Base-by-base conservation (phyloP, 2,329 filamentous ascomycete species). In the Cordyceps cateniannulata region DNA sequence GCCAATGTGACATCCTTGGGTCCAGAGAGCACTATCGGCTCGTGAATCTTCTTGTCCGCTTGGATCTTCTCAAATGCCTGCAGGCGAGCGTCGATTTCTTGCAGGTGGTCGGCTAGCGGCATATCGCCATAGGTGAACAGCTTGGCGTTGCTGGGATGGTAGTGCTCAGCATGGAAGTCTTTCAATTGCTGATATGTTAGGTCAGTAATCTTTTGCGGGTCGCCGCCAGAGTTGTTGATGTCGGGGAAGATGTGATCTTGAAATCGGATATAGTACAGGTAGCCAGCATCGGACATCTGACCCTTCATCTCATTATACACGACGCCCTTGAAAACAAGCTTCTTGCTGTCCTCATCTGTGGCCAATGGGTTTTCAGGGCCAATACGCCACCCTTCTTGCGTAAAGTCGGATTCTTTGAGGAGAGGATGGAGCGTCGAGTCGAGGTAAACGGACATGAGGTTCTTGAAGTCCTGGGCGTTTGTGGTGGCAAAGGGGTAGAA, bases 271-370 rank as follows among this genome's bases (percentile, higher is more conserved):
- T 97, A 98, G 78, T 91, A 99, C 1, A 98, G 79, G 69, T 99
- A 99, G 66, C 91, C 91, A 7, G 93, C 92, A 73, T 99, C 95
- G 2, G 95, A 98, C 87, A 98, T 96, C 71, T 97, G 93, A 0
- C 95, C 95, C 77, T 99, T 99, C 95, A 99, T 99, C 77, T 99
- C 95, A 69, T 99, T 99, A 77, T 98, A 98, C 1, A 98, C 93
- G 1, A 98, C 95, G 27, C 93, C 93, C 77, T 98, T 98, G 81
- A 98, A 98, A 0, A 96, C 90, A 45, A 96, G 77, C 64, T 85
- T 85, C 72, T 86, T 85, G 70, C 86, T 83, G 60, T 86, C 81
- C 68, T 72, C 78, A 10, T 73, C 71, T 63, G 73, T 80, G 1
- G 87, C 82, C 55, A 84, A 79, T 1, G 88, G 91, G 71, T 98